These are phyloP conservation scores for Fraxinus floribunda DNA, from an alignment of 305 asterid species.

Conservation along the genomic window DNA sequence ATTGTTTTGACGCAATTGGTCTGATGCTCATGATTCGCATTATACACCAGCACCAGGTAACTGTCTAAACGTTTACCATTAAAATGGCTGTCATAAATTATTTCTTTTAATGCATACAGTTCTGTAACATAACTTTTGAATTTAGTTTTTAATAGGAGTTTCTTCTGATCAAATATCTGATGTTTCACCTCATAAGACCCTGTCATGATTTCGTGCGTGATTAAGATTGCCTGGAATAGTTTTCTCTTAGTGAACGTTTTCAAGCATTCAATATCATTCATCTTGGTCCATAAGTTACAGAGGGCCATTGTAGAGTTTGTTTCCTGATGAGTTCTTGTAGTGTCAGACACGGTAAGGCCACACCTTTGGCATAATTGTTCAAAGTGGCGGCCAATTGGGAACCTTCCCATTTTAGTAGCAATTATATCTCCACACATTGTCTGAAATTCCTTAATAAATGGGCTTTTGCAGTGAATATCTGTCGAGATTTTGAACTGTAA, in stretches of 20 bases:
- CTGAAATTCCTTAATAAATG: background rate
- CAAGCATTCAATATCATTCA: background rate
- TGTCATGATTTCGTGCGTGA: background rate
- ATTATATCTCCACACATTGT: background rate
- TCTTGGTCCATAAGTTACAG: background rate
- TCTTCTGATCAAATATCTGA: background rate
- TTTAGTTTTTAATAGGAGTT: background rate
- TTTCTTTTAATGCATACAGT: slow-evolving; percentile 11
- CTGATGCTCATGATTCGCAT: slow-evolving; percentile 96
- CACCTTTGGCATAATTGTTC: slow-evolving; percentile 1
- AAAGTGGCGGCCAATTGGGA: background rate
- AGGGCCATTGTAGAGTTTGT: slow-evolving; percentile 10
- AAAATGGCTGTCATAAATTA: background rate
- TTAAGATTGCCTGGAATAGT: background rate
- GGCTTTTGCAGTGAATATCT: background rate
- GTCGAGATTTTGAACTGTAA: background rate
- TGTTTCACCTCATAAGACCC: background rate
- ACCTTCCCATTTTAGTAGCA: background rate
- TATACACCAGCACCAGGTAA: slow-evolving; percentile 93
- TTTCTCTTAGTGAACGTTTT: background rate
- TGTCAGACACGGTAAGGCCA: background rate
- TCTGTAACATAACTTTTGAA: background rate
- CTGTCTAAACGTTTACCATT: background rate
- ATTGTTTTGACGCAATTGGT: slow-evolving; percentile 88
- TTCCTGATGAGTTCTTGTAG: background rate